Evolutionary conservation across 257 asterid genomes (phyloP).

Genomic region (Solanum habrochaites): DNA sequence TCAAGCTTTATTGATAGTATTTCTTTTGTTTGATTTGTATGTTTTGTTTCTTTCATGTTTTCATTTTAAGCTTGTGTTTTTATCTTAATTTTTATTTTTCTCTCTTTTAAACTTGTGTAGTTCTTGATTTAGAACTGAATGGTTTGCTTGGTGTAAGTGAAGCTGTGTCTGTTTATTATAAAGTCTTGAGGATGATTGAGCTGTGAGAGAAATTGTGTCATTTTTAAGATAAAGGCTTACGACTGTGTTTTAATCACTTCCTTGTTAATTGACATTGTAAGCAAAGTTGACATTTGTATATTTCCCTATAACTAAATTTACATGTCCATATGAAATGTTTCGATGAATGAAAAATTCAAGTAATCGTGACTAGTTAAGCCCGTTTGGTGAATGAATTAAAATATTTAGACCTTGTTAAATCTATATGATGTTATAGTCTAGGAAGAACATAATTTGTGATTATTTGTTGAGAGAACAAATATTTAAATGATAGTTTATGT

Average conservation of each 20-base stretch:
- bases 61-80: neutral
- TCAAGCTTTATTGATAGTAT: conserved; percentile 19
- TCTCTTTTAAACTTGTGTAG: neutral
- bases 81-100: neutral
- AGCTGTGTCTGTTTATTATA: neutral
- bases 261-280: neutral
- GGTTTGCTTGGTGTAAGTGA: neutral
- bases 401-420: neutral
- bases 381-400: neutral
- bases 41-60: conserved; percentile 2
- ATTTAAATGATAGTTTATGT: neutral
- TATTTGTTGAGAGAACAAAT: neutral
- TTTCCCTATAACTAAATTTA: neutral
- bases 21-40: conserved; percentile 31
- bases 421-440: neutral
- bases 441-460: neutral
- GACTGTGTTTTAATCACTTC: neutral
- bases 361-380: neutral
- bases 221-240: neutral
- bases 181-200: neutral
- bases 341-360: neutral
- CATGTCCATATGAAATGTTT: neutral
- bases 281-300: neutral
- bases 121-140: neutral
- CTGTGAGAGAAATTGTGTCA: neutral